A percentile compares a stretch with the other conserved stretches of the same genome.
Evolutionary conservation across 176 grass and related monocot species (phyloP).

Genomic region (Calamus simplicifolius): DNA sequence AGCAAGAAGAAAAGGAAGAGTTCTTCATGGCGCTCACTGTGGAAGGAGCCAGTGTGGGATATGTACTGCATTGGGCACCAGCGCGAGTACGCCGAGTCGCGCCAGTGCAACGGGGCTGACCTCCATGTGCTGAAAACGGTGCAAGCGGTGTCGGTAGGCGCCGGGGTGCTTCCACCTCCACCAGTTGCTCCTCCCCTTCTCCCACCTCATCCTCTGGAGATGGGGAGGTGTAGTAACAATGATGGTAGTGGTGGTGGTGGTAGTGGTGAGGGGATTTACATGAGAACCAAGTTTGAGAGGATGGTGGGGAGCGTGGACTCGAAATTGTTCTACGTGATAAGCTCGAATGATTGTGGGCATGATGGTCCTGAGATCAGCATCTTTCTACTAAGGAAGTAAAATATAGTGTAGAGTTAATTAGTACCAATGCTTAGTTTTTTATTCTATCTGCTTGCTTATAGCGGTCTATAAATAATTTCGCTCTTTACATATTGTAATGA

Average conservation of each 20-base stretch:
- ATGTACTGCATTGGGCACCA: constrained; percentile 8
- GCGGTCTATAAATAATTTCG: no score
- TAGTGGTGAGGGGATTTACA: constrained; percentile 7
- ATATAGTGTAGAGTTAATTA: no score
- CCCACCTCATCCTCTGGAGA: not conserved
- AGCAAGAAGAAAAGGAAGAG: not conserved
- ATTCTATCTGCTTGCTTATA: no score
- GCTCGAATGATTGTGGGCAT: not conserved
- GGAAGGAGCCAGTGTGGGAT: constrained; percentile 2
- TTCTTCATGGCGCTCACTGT: not conserved
- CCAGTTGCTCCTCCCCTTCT: not conserved
- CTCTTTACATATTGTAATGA: no score
- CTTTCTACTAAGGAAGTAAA: constrained; percentile 10
- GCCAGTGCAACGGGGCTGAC: no score
- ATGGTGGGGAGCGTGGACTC: constrained; percentile 12
- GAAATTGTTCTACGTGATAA: constrained; percentile 12
- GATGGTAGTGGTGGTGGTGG: no score
- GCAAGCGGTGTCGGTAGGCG: constrained; percentile 5
- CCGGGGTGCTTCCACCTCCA: not conserved
- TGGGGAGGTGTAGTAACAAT: not conserved
- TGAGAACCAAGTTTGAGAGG: constrained; percentile 8
- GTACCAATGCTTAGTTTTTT: no score
- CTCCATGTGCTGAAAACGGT: constrained; percentile 13
- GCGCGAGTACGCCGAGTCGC: not conserved
- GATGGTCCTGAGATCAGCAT: constrained; percentile 8